A percentile compares a stretch with the other conserved stretches of the same genome.
Conservation (phyloP, 2,329 filamentous ascomycete genomes). For the Apiospora sp. region DNA sequence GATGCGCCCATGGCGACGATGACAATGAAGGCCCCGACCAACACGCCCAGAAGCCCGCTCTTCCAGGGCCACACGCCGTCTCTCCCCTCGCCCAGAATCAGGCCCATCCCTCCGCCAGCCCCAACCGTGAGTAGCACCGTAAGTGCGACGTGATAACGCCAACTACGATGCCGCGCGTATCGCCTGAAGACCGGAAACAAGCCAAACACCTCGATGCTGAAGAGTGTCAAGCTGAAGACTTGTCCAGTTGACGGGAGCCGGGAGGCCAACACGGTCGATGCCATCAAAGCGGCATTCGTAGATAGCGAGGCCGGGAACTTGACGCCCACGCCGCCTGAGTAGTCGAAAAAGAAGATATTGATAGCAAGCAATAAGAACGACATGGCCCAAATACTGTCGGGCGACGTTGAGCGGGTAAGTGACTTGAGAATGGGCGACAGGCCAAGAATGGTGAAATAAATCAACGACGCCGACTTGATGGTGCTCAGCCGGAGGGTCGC, state of each 20-base stretch:
- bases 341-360: slow-evolving; percentile 98
- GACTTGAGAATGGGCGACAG: slow-evolving; percentile 96
- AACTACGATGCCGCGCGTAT: slow-evolving; percentile 82
- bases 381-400: slow-evolving; percentile 97
- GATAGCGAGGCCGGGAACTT: slow-evolving; percentile 80
- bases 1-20: slow-evolving; percentile 88
- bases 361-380: slow-evolving; percentile 91
- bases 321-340: slow-evolving; percentile 72
- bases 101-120: slow-evolving; percentile 80
- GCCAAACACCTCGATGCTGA: slow-evolving; percentile 97
- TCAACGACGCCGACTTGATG: slow-evolving; percentile 89
- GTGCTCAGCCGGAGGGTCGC: slow-evolving; percentile 72
- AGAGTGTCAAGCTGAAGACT: slow-evolving; percentile 93
- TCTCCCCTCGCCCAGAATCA: slow-evolving; percentile 59
- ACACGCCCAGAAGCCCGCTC: slow-evolving; percentile 72
- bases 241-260: slow-evolving; percentile 89
- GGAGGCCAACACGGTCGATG: slow-evolving; percentile 90
- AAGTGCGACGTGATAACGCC: slow-evolving; percentile 79
- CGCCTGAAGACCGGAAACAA: slow-evolving; percentile 97
- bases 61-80: slow-evolving; percentile 58
- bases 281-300: slow-evolving; percentile 97
- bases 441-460: slow-evolving; percentile 90
- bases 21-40: slow-evolving; percentile 78
- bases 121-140: slow-evolving; percentile 80
- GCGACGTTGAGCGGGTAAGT: slow-evolving; percentile 89